These are phyloP conservation scores for Panaeolus papilionaceus DNA, from an alignment of 768 basidiomycete genomes.

Conservation along the genomic window DNA sequence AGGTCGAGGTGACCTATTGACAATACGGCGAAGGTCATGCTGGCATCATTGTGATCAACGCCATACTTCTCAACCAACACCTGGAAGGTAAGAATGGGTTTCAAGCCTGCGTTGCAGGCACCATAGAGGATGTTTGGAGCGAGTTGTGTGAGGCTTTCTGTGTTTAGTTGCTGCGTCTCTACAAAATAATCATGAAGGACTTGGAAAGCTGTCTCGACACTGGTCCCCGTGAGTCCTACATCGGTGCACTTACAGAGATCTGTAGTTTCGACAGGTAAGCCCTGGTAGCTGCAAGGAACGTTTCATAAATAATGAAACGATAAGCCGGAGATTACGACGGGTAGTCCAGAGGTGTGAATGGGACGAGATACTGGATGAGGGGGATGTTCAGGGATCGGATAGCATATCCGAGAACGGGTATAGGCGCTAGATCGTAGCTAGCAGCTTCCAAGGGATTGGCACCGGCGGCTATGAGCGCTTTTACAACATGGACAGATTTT, in stretches of 20 bases:
- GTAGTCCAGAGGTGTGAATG: background rate
- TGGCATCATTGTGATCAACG: background rate
- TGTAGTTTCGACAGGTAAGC: background rate
- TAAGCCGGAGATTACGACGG: background rate
- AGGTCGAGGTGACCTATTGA: background rate
- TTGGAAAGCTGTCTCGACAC: background rate
- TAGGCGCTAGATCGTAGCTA: background rate
- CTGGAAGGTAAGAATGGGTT: background rate
- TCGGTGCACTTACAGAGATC: background rate
- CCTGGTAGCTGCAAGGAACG: background rate
- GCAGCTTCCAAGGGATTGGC: background rate
- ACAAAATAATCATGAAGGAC: background rate
- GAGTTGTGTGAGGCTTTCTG: background rate
- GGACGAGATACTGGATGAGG: background rate
- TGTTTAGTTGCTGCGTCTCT: background rate
- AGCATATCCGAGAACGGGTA: conserved; percentile 6
- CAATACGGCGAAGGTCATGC: background rate
- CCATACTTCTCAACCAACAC: background rate
- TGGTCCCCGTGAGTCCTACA: background rate
- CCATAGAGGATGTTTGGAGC: background rate
- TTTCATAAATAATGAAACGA: background rate
- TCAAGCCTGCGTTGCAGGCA: background rate
- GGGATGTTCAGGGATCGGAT: background rate
- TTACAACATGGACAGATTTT: background rate
- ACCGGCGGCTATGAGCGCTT: background rate